A percentile compares a stretch with the other conserved stretches of the same genome.
phyloP scores from a whole-genome alignment of 805 yeast species.

The Cyberlindnera veronae region DNA sequence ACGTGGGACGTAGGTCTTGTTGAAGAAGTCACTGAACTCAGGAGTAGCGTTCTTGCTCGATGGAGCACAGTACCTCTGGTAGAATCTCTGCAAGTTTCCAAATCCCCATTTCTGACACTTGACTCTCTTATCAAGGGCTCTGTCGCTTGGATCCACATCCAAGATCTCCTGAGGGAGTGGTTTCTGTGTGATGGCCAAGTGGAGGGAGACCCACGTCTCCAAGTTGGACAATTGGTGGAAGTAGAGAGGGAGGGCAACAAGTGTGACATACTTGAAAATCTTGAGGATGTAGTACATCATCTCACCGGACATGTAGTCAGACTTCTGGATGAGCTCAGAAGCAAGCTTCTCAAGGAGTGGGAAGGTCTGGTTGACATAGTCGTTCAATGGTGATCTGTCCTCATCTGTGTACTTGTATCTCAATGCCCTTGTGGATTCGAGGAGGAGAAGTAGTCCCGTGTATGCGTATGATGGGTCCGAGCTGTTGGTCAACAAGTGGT shows the following conservation, averaged over 20 bases:
- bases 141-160: conserved; percentile 45
- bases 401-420: conserved; percentile 58
- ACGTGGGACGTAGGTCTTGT: conserved; percentile 61
- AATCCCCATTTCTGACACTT: conserved; percentile 89
- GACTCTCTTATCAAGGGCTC: conserved; percentile 46
- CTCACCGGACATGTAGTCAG: conserved; percentile 36
- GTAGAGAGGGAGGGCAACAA: conserved; percentile 55
- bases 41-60: conserved; percentile 36
- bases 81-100: conserved; percentile 69
- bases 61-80: conserved; percentile 49
- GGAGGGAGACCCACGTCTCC: conserved; percentile 63
- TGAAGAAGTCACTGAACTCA: conserved; percentile 55
- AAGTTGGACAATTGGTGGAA: conserved; percentile 36
- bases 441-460: conserved; percentile 53
- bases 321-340: conserved; percentile 30
- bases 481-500: conserved; percentile 34
- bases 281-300: conserved; percentile 62
- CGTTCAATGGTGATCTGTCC: conserved; percentile 45
- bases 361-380: conserved; percentile 44
- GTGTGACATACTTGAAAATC: conserved; percentile 59
- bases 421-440: conserved; percentile 52
- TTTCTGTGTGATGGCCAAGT: conserved; percentile 54
- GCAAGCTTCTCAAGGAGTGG: conserved; percentile 58
- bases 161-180: conserved; percentile 50
- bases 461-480: conserved; percentile 38